These are phyloP conservation scores for Paspalum notatum DNA, from an alignment of 176 grass and related monocot species.

Conservation along the genomic window DNA sequence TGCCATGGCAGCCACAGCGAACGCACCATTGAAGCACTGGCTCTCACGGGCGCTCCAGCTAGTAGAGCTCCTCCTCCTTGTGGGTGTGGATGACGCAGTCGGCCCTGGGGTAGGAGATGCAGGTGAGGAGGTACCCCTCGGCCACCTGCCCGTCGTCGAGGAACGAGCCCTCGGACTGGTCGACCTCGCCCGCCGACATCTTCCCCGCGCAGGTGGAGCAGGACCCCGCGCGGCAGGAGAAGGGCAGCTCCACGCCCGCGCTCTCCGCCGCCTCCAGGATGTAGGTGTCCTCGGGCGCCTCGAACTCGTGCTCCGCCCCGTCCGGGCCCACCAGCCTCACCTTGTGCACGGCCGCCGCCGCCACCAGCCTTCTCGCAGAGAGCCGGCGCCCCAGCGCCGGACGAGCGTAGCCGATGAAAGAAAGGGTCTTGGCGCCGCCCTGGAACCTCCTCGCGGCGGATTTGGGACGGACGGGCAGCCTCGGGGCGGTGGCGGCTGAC, in stretches of 20 bases:
- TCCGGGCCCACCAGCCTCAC: conserved; percentile 56
- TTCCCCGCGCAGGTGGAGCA: conserved; percentile 71
- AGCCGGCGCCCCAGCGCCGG: not conserved
- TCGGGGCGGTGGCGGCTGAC: conserved; percentile 44
- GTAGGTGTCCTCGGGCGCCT: conserved; percentile 70
- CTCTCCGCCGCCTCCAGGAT: conserved; percentile 63
- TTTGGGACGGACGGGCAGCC: conserved; percentile 37
- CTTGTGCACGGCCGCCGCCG: conserved; percentile 50
- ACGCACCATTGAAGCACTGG: not conserved
- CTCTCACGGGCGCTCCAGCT: too few relatives aligned
- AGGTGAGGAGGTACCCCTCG: conserved; percentile 58
- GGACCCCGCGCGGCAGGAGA: conserved; percentile 55
- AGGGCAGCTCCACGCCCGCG: conserved; percentile 63
- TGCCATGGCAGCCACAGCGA: not conserved
- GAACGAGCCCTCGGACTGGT: conserved; percentile 67
- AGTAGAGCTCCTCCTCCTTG: conserved; percentile 66
- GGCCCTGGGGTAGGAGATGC: conserved; percentile 61
- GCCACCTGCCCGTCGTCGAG: conserved; percentile 62
- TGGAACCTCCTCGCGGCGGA: not conserved
- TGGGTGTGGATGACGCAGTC: conserved; percentile 70
- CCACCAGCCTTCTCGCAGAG: conserved; percentile 29
- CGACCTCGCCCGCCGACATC: conserved; percentile 44
- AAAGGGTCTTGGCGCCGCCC: conserved; percentile 18
- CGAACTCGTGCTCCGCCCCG: conserved; percentile 55
- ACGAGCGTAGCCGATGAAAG: conserved; percentile 4